Percentiles rank a stretch among this genome's conserved stretches.
These are phyloP conservation scores for Gymnopilus dilepis DNA, from an alignment of 768 basidiomycete species.

Conservation along the genomic window DNA sequence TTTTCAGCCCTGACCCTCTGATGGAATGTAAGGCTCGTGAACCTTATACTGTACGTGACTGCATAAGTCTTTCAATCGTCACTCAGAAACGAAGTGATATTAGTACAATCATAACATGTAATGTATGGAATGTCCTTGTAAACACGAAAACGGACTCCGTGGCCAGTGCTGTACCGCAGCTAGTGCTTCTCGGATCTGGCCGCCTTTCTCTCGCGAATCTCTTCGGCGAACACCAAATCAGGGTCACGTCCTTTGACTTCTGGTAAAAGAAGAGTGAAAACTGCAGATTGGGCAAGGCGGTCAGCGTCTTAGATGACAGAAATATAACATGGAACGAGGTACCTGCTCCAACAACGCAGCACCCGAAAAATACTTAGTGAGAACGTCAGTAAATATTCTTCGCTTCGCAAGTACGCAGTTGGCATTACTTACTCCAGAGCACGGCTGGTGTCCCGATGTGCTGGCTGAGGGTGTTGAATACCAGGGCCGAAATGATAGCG, in stretches of 20 bases:
- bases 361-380: constrained; percentile 65
- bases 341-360: constrained; percentile 61
- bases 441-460: constrained; percentile 68
- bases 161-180: too few relatives aligned
- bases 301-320: neutral
- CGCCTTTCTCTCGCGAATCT: constrained; percentile 29
- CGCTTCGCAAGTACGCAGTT: neutral
- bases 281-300: constrained; percentile 13
- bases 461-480: constrained; percentile 66
- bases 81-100: too few relatives aligned
- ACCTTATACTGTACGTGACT: too few relatives aligned
- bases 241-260: constrained; percentile 47
- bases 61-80: too few relatives aligned
- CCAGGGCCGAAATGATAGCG: constrained; percentile 78
- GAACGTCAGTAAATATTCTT: neutral
- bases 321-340: neutral
- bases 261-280: constrained; percentile 41
- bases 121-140: too few relatives aligned
- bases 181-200: neutral
- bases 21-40: too few relatives aligned
- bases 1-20: too few relatives aligned
- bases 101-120: too few relatives aligned
- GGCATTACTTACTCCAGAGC: constrained; percentile 67
- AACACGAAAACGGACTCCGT: too few relatives aligned
- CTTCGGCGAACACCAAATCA: constrained; percentile 40